Percentiles rank a stretch among this genome's conserved stretches.
These are phyloP conservation scores for Tranzscheliella williamsii DNA, from an alignment of 1,284 basidiomycete species.

Conservation along the genomic window DNA sequence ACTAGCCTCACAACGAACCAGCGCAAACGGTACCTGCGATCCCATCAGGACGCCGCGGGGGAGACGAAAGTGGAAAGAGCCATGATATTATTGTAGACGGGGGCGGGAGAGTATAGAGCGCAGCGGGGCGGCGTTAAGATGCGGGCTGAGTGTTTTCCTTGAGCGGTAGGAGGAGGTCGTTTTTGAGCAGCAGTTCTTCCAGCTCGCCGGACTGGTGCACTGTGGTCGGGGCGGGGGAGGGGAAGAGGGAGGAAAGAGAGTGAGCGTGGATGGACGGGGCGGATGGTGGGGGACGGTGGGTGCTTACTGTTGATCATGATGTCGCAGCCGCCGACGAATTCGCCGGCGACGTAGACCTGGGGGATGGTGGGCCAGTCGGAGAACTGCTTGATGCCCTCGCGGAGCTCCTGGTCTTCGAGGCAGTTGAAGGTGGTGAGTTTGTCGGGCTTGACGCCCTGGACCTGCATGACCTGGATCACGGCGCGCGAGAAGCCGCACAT, in stretches of 20 bases:
- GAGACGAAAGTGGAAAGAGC: too few species aligned
- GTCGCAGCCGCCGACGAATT: slow-evolving; percentile 96
- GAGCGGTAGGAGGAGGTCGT: slow-evolving; percentile 31
- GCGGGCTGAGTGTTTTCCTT: slow-evolving; percentile 4
- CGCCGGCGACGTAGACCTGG: slow-evolving; percentile 89
- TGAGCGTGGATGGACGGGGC: neutral
- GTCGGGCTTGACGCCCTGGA: slow-evolving; percentile 75
- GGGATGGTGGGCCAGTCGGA: slow-evolving; percentile 97
- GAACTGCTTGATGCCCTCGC: slow-evolving; percentile 89
- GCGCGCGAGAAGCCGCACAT: slow-evolving; percentile 90
- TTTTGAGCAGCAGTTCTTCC: slow-evolving; percentile 71
- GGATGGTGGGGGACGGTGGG: too few species aligned
- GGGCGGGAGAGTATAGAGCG: too few species aligned
- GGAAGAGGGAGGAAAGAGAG: neutral
- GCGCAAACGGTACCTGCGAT: too few species aligned
- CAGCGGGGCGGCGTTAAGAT: too few species aligned
- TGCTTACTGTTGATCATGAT: slow-evolving; percentile 87
- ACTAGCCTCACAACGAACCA: too few species aligned
- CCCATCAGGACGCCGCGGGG: too few species aligned
- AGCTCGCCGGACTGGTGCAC: slow-evolving; percentile 96
- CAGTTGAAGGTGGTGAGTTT: slow-evolving; percentile 75
- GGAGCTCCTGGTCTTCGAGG: slow-evolving; percentile 79
- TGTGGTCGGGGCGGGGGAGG: too few species aligned
- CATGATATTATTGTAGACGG: too few species aligned
- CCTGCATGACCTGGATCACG: slow-evolving; percentile 83